Percentiles rank a stretch among this genome's conserved stretches.
Conservation (phyloP, 1,284 basidiomycete genomes). For the Irpex rosettiformis region DNA sequence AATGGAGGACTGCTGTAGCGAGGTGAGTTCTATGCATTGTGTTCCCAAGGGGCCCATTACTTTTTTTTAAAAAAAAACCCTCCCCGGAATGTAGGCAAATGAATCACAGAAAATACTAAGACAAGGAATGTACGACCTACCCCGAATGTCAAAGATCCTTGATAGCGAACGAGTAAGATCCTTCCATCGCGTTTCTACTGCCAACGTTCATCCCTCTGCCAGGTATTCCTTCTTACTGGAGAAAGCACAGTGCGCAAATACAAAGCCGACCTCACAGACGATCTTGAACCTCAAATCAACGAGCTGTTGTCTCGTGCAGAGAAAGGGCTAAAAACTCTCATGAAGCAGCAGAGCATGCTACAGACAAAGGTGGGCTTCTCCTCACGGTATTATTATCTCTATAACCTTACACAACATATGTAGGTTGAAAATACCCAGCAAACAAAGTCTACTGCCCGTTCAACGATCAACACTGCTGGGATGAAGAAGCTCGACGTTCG, state of each 20-base stretch:
- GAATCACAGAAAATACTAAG: constrained; percentile 67
- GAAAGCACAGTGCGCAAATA: constrained; percentile 66
- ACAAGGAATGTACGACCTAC: constrained; percentile 65
- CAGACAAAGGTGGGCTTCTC: constrained; percentile 61
- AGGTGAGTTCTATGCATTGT: constrained; percentile 43
- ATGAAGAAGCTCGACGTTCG: constrained; percentile 63
- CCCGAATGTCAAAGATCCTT: constrained; percentile 62
- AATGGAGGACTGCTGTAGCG: constrained; percentile 74
- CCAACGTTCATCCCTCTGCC: not conserved
- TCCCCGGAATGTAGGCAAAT: constrained; percentile 40
- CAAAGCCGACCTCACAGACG: constrained; percentile 68
- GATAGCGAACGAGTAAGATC: constrained; percentile 55
- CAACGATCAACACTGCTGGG: constrained; percentile 46
- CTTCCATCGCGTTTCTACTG: not conserved
- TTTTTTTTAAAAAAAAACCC: too few species aligned
- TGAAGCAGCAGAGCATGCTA: constrained; percentile 55
- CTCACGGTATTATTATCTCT: too few species aligned
- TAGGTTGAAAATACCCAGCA: constrained; percentile 55
- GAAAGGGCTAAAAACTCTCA: constrained; percentile 55
- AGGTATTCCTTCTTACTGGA: constrained; percentile 71
- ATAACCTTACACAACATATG: too few species aligned
- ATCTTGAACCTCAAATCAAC: constrained; percentile 74
- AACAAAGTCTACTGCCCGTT: constrained; percentile 33
- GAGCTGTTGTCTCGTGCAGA: constrained; percentile 71
- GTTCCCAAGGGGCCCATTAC: too few species aligned